phyloP scores from a whole-genome alignment of 192 early-diverging fungal species.

The Gonapodya sp. region DNA sequence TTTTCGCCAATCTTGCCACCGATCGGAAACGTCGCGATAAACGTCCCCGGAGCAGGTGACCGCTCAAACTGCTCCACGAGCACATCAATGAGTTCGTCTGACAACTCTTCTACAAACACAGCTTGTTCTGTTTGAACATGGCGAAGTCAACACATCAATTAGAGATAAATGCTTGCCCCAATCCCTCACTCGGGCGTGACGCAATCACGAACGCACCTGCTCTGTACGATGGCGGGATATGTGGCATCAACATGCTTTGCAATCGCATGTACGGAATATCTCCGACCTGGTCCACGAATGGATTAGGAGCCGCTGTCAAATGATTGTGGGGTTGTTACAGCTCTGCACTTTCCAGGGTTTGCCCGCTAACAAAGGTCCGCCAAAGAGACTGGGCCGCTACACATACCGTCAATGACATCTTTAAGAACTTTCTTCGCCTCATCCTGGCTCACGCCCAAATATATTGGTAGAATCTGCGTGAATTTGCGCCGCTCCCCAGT shows the following conservation, averaged over 20 bases:
- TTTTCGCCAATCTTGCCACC: slow-evolving; percentile 7
- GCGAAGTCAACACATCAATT: too few relatives aligned
- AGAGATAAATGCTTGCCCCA: too few relatives aligned
- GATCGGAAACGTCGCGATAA: not conserved
- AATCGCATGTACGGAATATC: not conserved
- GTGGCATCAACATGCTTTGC: not conserved
- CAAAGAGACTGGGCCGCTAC: too few relatives aligned
- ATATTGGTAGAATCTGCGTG: slow-evolving; percentile 3
- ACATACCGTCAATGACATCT: not conserved
- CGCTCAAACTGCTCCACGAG: not conserved
- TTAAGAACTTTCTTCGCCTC: not conserved
- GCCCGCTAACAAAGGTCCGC: too few relatives aligned
- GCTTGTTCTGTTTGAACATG: slow-evolving; percentile 1
- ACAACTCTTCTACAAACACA: not conserved
- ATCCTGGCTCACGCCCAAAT: not conserved
- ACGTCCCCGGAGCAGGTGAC: not conserved
- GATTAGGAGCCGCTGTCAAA: not conserved
- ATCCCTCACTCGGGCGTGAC: too few relatives aligned
- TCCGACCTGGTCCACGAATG: not conserved
- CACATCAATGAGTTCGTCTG: not conserved
- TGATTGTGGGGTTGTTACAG: not conserved
- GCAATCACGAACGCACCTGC: not conserved
- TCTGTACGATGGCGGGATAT: not conserved
- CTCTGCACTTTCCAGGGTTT: not conserved
- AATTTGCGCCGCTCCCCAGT: not conserved